A percentile compares a stretch with the other conserved stretches of the same genome.
phyloP scores from a whole-genome alignment of 345 rosid genomes.

The Melaleuca alternifolia region DNA sequence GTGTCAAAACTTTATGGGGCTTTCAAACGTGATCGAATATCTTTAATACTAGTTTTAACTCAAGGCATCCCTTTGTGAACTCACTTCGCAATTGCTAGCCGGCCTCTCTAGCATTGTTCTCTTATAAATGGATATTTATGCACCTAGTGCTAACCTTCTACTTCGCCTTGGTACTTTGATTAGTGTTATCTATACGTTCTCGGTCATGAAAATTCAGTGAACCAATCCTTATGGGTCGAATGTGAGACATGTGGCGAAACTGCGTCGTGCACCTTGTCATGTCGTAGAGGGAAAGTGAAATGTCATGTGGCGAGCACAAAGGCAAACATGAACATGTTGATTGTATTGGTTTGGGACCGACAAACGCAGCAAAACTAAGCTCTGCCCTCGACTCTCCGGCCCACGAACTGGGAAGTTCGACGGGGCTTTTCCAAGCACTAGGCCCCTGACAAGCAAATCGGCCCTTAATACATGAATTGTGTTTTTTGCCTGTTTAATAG shows the following conservation, averaged over 20 bases:
- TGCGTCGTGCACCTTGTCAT: too few relatives aligned
- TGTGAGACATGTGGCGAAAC: background rate
- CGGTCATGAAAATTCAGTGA: background rate
- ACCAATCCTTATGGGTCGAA: background rate
- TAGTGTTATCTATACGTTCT: background rate
- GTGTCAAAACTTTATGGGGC: background rate
- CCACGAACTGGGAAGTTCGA: background rate
- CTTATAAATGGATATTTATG: background rate
- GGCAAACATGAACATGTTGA: background rate
- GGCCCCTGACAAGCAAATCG: background rate
- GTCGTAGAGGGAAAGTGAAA: background rate
- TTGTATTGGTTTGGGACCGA: background rate
- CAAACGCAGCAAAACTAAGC: background rate
- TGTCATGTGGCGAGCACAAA: background rate
- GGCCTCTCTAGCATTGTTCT: background rate
- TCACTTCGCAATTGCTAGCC: accelerated
- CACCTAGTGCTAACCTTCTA: background rate
- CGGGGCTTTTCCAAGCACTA: background rate
- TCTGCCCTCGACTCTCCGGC: background rate
- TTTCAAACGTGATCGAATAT: background rate
- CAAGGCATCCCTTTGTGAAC: accelerated
- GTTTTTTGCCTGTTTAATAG: background rate
- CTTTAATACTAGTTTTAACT: too few relatives aligned
- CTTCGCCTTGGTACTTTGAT: background rate
- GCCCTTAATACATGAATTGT: background rate